Evolutionary conservation across 257 asterid species (phyloP).

Genomic region (Gentiana dahurica): DNA sequence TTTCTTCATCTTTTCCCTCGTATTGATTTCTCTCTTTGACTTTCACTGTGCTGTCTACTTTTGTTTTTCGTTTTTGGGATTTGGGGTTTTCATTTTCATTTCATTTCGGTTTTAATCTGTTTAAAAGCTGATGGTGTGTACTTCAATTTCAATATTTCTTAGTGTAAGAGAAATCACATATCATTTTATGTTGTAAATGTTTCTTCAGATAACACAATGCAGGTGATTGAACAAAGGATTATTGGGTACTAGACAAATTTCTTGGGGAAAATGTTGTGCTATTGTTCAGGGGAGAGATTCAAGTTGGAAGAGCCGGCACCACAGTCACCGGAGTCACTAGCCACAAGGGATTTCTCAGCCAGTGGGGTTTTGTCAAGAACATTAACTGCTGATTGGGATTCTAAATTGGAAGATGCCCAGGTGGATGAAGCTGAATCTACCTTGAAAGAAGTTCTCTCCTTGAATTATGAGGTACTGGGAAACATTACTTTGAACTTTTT

Average conservation of each 20-base stretch:
- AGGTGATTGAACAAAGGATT: constrained; percentile 9
- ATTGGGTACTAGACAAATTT: constrained; percentile 16
- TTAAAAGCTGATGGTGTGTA: neutral
- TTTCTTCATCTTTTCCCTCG: constrained; percentile 9
- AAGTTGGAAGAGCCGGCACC: constrained; percentile 65
- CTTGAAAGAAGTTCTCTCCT: constrained; percentile 79
- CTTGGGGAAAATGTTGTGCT: constrained; percentile 58
- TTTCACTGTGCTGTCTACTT: constrained; percentile 12
- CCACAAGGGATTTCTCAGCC: constrained; percentile 92
- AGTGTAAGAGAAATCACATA: neutral
- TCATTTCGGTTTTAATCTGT: constrained; percentile 2
- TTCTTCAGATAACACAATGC: constrained; percentile 6
- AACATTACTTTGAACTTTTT: no score
- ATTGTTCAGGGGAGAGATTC: constrained; percentile 92
- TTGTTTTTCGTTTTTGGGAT: constrained; percentile 7
- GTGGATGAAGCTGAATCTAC: constrained; percentile 96
- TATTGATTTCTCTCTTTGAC: constrained; percentile 9
- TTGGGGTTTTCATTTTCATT: neutral
- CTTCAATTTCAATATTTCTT: neutral
- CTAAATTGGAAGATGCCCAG: constrained; percentile 82
- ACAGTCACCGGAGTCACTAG: constrained; percentile 81
- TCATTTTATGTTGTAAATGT: neutral
- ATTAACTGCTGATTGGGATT: constrained; percentile 65
- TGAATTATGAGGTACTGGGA: constrained; percentile 65
- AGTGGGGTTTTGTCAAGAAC: constrained; percentile 79